Evolutionary conservation across 2,329 filamentous ascomycete species (phyloP).

Genomic region (Stenocarpella maydis): DNA sequence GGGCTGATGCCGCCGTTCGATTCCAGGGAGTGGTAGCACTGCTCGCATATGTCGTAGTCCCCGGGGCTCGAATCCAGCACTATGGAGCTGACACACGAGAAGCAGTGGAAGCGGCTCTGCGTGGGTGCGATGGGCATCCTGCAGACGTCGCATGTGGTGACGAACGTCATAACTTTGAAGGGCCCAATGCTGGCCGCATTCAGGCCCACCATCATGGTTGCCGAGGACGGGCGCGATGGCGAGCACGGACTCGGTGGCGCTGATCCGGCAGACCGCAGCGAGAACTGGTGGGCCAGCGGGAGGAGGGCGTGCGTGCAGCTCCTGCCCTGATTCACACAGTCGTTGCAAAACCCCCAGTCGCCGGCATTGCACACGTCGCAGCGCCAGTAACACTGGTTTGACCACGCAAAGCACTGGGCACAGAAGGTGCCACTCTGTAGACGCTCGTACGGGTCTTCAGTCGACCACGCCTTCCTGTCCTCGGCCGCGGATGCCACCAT

Average conservation of each 20-base stretch:
- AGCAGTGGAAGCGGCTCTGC: conserved; percentile 81
- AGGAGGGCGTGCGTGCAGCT: conserved; percentile 85
- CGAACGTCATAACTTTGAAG: conserved; percentile 76
- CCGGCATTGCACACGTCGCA: conserved; percentile 89
- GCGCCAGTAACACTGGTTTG: conserved; percentile 89
- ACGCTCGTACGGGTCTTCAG: conserved; percentile 71
- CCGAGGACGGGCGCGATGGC: conserved; percentile 53
- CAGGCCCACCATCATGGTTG: conserved; percentile 57
- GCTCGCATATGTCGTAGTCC: conserved; percentile 86
- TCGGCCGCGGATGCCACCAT: conserved; percentile 59
- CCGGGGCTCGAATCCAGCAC: conserved; percentile 60
- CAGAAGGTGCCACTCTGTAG: conserved; percentile 87
- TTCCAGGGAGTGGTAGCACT: conserved; percentile 78
- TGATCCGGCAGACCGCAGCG: conserved; percentile 40
- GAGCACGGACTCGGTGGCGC: conserved; percentile 52
- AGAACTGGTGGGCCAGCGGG: conserved; percentile 71
- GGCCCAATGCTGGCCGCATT: conserved; percentile 56
- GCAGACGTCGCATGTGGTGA: conserved; percentile 82
- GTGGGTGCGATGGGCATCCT: conserved; percentile 74
- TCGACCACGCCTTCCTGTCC: conserved; percentile 65
- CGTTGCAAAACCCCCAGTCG: conserved; percentile 90
- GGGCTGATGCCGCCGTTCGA: conserved; percentile 69
- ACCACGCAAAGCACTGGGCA: conserved; percentile 73
- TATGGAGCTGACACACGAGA: conserved; percentile 68
- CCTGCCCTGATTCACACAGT: conserved; percentile 82